Evolutionary conservation across 2,329 filamentous ascomycete species (phyloP), one percentile per base, ranked within the genome.

Genomic region (Trematosphaeria pertusa): DNA sequence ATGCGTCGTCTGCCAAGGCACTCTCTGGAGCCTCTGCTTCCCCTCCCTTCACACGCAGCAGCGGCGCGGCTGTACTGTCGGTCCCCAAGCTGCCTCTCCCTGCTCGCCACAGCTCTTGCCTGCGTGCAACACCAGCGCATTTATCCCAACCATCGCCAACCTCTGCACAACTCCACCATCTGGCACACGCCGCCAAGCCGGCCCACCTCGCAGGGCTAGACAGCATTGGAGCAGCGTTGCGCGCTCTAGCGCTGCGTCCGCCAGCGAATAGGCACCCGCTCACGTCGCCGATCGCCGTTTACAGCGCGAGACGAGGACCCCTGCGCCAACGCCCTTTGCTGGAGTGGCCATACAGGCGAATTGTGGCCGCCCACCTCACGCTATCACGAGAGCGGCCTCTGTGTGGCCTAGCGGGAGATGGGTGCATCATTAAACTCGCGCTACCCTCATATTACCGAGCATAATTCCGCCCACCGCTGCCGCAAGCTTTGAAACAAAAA

Each of bases 211-310:
- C 52, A 52, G 42, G 58, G 55, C 61, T 61, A 59, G 57, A 51
- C 53, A 52, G 46, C 43, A 35, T 43, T 26, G n/a, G 43, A 11
- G 20, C 3, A 36, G 37, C 37, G 37, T 15, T 1, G 9, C 37
- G 7, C 12, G 46, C 52, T 33, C 24, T 42, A 37, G 31, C 17
- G 28, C 34, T 19, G 37, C 19, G 21, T 35, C 5, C 14, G 8
- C 48, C 24, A 50, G 53, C 61, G 45, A 64, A 64, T 64, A 45
- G 49, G 52, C 19, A 34, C 43, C 45, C 36, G 30, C 36, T 32
- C 28, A 41, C 35, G 39, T 41, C 59, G 60, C 59, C 51, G 60
- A 61, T 66, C 52, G 48, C 61, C 61, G 61, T 65, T 64, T 61
- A 52, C 54, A 52, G 46, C 53, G 53, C 52, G 38, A 43, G n/a